Conservation (phyloP, 1,284 basidiomycete genomes). For the Rhodotorula sp. region DNA sequence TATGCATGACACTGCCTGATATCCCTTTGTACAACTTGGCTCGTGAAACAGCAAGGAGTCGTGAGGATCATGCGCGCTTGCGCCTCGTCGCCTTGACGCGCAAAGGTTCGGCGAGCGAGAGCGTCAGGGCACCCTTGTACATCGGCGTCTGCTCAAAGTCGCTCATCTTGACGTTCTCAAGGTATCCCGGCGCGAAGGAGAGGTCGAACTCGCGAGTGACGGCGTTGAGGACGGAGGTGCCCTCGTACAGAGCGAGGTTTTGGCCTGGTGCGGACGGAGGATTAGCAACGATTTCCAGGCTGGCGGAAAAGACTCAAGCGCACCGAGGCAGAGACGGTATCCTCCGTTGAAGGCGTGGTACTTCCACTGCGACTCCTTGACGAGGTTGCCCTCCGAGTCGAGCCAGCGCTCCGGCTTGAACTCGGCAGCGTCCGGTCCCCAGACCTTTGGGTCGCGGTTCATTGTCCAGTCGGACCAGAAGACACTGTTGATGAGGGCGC, state of each 20-base stretch:
- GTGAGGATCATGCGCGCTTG: background rate
- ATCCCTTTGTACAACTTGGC: too few relatives aligned
- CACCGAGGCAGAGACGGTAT: slow-evolving; percentile 28
- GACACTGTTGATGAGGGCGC: background rate
- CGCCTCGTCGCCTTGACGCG: slow-evolving; percentile 1
- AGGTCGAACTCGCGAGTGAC: slow-evolving; percentile 32
- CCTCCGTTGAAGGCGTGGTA: slow-evolving; percentile 41
- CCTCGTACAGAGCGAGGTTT: slow-evolving; percentile 39
- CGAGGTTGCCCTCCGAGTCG: slow-evolving; percentile 28
- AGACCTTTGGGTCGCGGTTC: slow-evolving; percentile 27
- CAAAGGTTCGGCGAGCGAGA: background rate
- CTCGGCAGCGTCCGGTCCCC: slow-evolving; percentile 37
- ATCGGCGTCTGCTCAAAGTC: slow-evolving; percentile 19
- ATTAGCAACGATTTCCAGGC: too few relatives aligned
- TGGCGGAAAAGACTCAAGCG: slow-evolving; percentile 3
- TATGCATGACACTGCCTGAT: background rate
- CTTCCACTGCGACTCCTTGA: slow-evolving; percentile 35
- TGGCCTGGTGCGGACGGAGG: slow-evolving; percentile 14
- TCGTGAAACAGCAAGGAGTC: too few relatives aligned
- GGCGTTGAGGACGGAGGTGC: slow-evolving; percentile 25
- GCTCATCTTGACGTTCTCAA: slow-evolving; percentile 24
- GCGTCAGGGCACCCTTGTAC: slow-evolving; percentile 15
- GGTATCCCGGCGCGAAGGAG: slow-evolving; percentile 27
- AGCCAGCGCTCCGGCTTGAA: slow-evolving; percentile 41
- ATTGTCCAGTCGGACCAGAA: slow-evolving; percentile 38